phyloP scores from a whole-genome alignment of 2,329 filamentous ascomycete genomes.

The Ceratocystis albifundus region DNA sequence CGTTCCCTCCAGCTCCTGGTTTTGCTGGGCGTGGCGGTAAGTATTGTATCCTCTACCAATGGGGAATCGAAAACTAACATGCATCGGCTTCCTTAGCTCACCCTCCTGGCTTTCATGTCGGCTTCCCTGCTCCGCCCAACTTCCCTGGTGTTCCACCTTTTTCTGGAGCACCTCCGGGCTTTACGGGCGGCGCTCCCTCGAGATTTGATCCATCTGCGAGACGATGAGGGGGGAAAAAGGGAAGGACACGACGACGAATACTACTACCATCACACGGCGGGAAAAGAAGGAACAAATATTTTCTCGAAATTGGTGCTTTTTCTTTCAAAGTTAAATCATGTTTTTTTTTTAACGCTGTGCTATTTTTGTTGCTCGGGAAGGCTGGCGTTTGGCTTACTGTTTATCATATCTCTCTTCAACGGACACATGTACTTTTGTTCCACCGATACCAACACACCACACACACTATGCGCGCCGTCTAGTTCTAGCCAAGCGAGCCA shows the following conservation, averaged over 20 bases:
- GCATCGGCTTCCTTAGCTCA: too few relatives aligned
- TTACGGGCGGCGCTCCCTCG: slow-evolving; percentile 47
- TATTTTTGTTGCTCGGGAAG: slow-evolving; percentile 23
- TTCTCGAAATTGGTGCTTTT: slow-evolving; percentile 12
- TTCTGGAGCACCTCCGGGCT: slow-evolving; percentile 42
- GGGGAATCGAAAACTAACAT: too few relatives aligned
- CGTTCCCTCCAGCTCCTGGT: slow-evolving; percentile 42
- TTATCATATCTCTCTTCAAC: slow-evolving; percentile 21
- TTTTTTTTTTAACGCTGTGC: slow-evolving; percentile 23
- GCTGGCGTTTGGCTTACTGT: slow-evolving; percentile 24
- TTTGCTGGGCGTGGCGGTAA: slow-evolving; percentile 47
- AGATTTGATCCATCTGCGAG: slow-evolving; percentile 66
- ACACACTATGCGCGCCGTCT: slow-evolving; percentile 16
- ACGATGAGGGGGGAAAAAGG: slow-evolving; percentile 33
- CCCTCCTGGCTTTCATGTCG: slow-evolving; percentile 41
- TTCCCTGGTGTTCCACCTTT: slow-evolving; percentile 33
- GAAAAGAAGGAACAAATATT: slow-evolving; percentile 10
- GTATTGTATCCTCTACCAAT: slow-evolving; percentile 27
- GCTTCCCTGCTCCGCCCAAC: slow-evolving; percentile 38
- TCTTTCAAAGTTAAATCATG: slow-evolving; percentile 13
- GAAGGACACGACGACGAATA: slow-evolving; percentile 11
- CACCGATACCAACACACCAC: slow-evolving; percentile 14
- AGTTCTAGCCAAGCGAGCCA: not conserved
- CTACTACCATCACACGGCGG: slow-evolving; percentile 4
- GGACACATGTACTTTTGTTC: slow-evolving; percentile 21